These are phyloP conservation scores for Volvox africanus DNA, from an alignment of 139 green algal species.

Conservation along the genomic window DNA sequence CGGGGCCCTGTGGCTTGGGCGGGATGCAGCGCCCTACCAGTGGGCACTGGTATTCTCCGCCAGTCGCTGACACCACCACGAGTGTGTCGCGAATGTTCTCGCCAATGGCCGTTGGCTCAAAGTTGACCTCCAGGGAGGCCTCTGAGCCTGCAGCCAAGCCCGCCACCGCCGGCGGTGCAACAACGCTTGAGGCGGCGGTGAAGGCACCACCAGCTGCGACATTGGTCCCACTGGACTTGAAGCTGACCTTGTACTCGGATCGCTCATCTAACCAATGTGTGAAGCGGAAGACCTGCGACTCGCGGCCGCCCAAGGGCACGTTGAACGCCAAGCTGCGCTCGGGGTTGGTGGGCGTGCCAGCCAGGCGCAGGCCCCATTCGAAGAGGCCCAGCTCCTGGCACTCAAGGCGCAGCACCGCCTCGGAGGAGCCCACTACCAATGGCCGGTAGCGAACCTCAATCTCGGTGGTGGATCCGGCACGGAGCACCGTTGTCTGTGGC, in stretches of 20 bases:
- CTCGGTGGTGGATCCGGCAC: conserved; percentile 34
- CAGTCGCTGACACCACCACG: conserved; percentile 62
- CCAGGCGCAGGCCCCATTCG: conserved; percentile 78
- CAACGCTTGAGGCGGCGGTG: not conserved
- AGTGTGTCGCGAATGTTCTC: conserved; percentile 77
- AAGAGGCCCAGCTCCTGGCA: conserved; percentile 78
- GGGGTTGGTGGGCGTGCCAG: conserved; percentile 64
- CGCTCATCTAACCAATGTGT: conserved; percentile 81
- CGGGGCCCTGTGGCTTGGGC: conserved; percentile 82
- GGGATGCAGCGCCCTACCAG: conserved; percentile 77
- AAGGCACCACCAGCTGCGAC: conserved; percentile 40
- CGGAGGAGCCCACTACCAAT: conserved; percentile 69
- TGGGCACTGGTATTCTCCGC: conserved; percentile 77
- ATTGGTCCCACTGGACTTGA: conserved; percentile 54
- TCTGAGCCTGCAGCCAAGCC: conserved; percentile 61
- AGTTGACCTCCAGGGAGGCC: conserved; percentile 75
- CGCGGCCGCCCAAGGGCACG: conserved; percentile 75
- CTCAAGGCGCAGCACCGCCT: conserved; percentile 69
- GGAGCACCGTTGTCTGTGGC: conserved; percentile 54
- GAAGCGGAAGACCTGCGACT: conserved; percentile 81
- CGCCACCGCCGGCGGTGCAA: conserved; percentile 37
- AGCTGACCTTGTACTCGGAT: conserved; percentile 78
- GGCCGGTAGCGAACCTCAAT: conserved; percentile 78
- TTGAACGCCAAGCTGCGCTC: conserved; percentile 76
- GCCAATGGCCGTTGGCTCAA: conserved; percentile 78